phyloP scores from a whole-genome alignment of 306 rosid species.

The Crotalaria pallida region DNA sequence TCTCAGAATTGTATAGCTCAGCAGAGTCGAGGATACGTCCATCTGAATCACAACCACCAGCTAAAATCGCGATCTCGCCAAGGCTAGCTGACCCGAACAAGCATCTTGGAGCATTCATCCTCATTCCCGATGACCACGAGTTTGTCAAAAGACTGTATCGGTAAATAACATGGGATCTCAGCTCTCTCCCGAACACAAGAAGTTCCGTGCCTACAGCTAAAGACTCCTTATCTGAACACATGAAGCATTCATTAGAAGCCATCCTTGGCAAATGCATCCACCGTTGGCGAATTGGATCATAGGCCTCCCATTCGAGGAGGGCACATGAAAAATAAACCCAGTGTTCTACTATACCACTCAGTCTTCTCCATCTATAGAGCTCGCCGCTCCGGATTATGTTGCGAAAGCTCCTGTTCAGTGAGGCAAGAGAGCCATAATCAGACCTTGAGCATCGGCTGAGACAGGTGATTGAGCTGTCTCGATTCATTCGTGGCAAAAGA shows the following conservation, averaged over 20 bases:
- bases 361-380: constrained; percentile 64
- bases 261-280: constrained; percentile 91
- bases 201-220: constrained; percentile 88
- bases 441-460: constrained; percentile 76
- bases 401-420: constrained; percentile 53
- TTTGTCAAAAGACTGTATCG: constrained; percentile 76
- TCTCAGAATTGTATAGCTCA: constrained; percentile 79
- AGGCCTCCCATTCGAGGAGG: constrained; percentile 87
- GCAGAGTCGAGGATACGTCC: constrained; percentile 58
- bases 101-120: constrained; percentile 82
- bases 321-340: constrained; percentile 83
- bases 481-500: constrained; percentile 40
- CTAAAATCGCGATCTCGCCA: constrained; percentile 77
- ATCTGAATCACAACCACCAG: constrained; percentile 78
- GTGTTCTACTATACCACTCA: constrained; percentile 55
- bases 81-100: constrained; percentile 87
- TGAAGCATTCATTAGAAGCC: constrained; percentile 76
- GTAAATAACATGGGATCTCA: constrained; percentile 54
- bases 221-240: constrained; percentile 86
- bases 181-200: constrained; percentile 77
- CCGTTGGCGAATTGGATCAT: constrained; percentile 51
- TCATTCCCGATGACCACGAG: constrained; percentile 69
- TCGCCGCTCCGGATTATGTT: constrained; percentile 54
- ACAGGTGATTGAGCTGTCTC: constrained; percentile 69
- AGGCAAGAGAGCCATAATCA: constrained; percentile 64